phyloP scores from a whole-genome alignment of 371 early-diverging fungal species.

The Syncephalastrum racemosum region DNA sequence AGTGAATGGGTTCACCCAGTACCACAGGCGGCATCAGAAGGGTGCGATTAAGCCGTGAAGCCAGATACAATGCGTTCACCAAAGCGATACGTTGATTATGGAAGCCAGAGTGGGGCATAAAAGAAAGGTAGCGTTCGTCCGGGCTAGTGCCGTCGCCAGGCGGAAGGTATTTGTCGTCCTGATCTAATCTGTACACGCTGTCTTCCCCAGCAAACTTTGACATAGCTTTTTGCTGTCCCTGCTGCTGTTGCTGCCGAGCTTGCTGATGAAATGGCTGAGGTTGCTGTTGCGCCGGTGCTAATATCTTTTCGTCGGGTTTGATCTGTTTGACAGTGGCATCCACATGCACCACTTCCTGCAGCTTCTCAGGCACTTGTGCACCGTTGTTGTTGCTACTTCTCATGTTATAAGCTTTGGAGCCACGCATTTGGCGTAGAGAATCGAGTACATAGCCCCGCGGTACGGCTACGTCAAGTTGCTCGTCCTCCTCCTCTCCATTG shows the following conservation, averaged over 20 bases:
- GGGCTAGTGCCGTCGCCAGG: conserved; percentile 15
- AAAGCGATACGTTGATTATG: conserved; percentile 61
- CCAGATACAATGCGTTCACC: conserved; percentile 54
- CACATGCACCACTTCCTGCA: conserved; percentile 7
- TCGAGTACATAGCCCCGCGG: conserved; percentile 16
- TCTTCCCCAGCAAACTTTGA: conserved; percentile 4
- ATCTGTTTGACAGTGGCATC: no score
- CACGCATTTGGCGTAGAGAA: conserved; percentile 12
- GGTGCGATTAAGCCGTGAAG: conserved; percentile 52
- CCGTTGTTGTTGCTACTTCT: background rate
- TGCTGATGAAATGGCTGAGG: conserved; percentile 1
- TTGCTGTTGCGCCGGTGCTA: background rate
- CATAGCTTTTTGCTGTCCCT: background rate
- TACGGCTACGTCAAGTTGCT: conserved; percentile 11
- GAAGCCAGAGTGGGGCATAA: conserved; percentile 61
- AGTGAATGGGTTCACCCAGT: conserved; percentile 39
- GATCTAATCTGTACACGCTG: conserved; percentile 12
- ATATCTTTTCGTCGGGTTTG: background rate
- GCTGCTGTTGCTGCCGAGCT: conserved; percentile 4
- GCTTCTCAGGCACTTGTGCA: background rate
- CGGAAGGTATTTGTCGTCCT: conserved; percentile 18
- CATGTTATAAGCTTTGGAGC: conserved; percentile 2
- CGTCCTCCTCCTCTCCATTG: background rate
- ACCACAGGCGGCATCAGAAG: conserved; percentile 57
- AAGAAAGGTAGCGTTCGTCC: conserved; percentile 45